A percentile compares a stretch with the other conserved stretches of the same genome.
phyloP scores from a whole-genome alignment of 2,329 filamentous ascomycete species.

The Aaosphaeria pasadenensis region DNA sequence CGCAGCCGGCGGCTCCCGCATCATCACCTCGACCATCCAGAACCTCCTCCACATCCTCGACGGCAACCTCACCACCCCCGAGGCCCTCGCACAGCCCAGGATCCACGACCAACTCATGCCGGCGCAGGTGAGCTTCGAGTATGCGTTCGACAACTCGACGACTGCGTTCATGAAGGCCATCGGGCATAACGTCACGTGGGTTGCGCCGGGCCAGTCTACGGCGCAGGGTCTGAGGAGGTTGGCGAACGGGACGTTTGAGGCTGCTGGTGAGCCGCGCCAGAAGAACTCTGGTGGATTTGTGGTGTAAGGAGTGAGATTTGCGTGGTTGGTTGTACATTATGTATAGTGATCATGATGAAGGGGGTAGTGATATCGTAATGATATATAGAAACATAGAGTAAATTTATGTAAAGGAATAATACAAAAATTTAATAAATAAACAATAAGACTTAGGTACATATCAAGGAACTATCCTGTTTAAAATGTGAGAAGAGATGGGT shows the following conservation, averaged over 20 bases:
- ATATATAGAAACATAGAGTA: too few relatives aligned
- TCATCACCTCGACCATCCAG: constrained; percentile 77
- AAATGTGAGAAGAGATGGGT: too few relatives aligned
- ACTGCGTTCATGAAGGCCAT: constrained; percentile 59
- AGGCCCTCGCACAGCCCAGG: constrained; percentile 65
- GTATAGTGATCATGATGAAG: too few relatives aligned
- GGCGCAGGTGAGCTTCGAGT: constrained; percentile 66
- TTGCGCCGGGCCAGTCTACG: constrained; percentile 61
- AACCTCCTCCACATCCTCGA: constrained; percentile 72
- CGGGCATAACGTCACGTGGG: constrained; percentile 72
- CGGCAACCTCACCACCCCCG: constrained; percentile 55
- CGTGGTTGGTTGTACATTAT: too few relatives aligned
- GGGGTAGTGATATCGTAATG: too few relatives aligned
- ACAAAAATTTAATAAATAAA: too few relatives aligned
- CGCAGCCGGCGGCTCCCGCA: constrained; percentile 76
- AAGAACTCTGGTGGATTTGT: constrained; percentile 64
- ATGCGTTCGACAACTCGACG: constrained; percentile 62
- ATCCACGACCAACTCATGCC: constrained; percentile 83
- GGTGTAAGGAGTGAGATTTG: constrained; percentile 28
- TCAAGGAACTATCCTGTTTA: too few relatives aligned
- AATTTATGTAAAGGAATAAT: too few relatives aligned
- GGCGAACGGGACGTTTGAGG: constrained; percentile 69
- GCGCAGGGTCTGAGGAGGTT: constrained; percentile 67
- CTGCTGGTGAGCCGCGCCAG: constrained; percentile 74
- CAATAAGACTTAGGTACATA: too few relatives aligned